A percentile compares a stretch with the other conserved stretches of the same genome.
Evolutionary conservation across 148 eudicot species (phyloP).

Genomic region (Linanthus parryae): DNA sequence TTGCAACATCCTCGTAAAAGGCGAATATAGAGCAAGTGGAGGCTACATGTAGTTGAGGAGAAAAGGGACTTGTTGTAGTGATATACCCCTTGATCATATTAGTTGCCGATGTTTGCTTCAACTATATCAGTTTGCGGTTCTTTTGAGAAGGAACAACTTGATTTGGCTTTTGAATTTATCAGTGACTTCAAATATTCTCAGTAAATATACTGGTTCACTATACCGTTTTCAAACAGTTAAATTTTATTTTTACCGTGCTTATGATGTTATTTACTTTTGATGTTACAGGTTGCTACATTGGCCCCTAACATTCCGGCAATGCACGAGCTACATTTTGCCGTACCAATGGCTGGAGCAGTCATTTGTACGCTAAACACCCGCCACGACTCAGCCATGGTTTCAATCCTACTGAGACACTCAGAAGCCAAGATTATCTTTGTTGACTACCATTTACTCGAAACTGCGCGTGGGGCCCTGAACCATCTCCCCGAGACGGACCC

Average conservation of each 20-base stretch:
- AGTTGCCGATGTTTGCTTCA: no score
- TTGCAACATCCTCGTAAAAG: no score
- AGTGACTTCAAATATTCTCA: no score
- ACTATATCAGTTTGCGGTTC: neutral
- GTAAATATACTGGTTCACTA: neutral
- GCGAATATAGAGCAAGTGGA: no score
- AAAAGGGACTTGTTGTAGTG: no score
- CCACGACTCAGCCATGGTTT: slow-evolving; percentile 21
- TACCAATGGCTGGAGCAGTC: slow-evolving; percentile 29
- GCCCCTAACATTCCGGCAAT: slow-evolving; percentile 25
- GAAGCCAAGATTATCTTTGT: slow-evolving; percentile 22
- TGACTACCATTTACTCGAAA: slow-evolving; percentile 18
- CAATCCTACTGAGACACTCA: slow-evolving; percentile 17
- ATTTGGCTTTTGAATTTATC: neutral
- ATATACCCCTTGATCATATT: no score
- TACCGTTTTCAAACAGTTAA: neutral
- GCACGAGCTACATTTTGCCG: slow-evolving; percentile 23
- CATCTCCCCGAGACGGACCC: slow-evolving; percentile 3
- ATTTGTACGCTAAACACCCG: slow-evolving; percentile 23
- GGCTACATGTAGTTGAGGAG: no score
- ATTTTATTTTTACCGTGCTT: no score
- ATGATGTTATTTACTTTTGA: neutral
- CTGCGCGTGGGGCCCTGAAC: no score
- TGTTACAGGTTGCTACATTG: slow-evolving; percentile 23
- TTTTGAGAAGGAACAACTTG: neutral